Evolutionary conservation across 2,329 filamentous ascomycete species (phyloP).

Genomic region (Phoma sp.): DNA sequence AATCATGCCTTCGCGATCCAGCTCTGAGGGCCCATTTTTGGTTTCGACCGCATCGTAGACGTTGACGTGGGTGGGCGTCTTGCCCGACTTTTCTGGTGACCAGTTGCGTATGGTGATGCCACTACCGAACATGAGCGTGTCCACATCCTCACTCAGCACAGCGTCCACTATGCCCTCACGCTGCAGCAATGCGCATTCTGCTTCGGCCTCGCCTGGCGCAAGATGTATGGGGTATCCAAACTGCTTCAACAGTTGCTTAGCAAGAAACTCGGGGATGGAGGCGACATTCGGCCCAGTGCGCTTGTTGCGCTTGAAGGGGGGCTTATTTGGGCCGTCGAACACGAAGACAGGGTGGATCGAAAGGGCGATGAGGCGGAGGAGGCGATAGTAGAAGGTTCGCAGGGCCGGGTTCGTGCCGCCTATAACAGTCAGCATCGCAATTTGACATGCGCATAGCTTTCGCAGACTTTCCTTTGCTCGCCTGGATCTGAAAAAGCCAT

Average conservation of each 20-base stretch:
- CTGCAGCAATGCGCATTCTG: constrained; percentile 90
- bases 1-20: constrained; percentile 90
- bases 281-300: constrained; percentile 67
- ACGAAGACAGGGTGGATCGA: constrained; percentile 89
- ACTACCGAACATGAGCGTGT: constrained; percentile 97
- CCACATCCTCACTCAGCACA: constrained; percentile 94
- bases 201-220: constrained; percentile 93
- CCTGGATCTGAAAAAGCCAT: constrained; percentile 94
- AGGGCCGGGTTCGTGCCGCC: constrained; percentile 89
- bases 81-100: constrained; percentile 74
- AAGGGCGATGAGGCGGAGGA: constrained; percentile 75
- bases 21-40: constrained; percentile 60
- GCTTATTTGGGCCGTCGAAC: constrained; percentile 86
- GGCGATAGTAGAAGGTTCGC: constrained; percentile 89
- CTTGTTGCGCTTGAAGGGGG: constrained; percentile 87
- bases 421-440: constrained; percentile 36
- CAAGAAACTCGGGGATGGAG: constrained; percentile 72
- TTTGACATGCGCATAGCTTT: neutral
- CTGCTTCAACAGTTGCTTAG: constrained; percentile 80
- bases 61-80: constrained; percentile 82
- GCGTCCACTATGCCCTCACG: constrained; percentile 74
- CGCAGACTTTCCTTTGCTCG: constrained; percentile 66
- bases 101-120: constrained; percentile 79
- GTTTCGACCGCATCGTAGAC: constrained; percentile 72
- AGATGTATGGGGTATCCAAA: constrained; percentile 86